Evolutionary conservation across 2,329 filamentous ascomycete species (phyloP), one percentile per base, ranked within the genome.

Genomic region (Aspergillus sp.): DNA sequence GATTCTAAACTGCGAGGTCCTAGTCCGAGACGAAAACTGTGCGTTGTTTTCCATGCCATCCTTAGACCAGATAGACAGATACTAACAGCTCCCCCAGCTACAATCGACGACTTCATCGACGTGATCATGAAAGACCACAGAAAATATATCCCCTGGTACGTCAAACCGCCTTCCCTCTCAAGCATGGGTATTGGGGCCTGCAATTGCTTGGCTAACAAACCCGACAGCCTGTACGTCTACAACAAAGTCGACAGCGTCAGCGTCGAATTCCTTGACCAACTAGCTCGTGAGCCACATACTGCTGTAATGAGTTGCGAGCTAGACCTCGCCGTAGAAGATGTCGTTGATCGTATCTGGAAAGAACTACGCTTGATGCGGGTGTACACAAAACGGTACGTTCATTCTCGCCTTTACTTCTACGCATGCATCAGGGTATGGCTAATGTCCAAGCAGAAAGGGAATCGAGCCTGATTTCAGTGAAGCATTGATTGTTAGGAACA

Each of bases 41-140:
- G 73, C 41, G 64, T 68, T 18, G 11, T 6, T 22, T 17, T n/a
- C 38, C 9, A 30, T 30, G 26, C 41, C 41, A 15, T 24, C 20
- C 13, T 24, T 20, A 15, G 17, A 11, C n/a, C 24, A 13, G 8
- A 36, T 5, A n/a, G 34, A 9, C 34, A n/a, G 9, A n/a, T 36
- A 32, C 55, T 59, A 22, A 60, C 47, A 24, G 50, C 2, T 45
- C 13, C 18, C 15, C 11, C 58, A 85, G 91, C 89, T 41, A 98
- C 95, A 1, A 92, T 99, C 36, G 95, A 99, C 78, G 93, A 99
- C 76, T 90, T 99, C 75, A 99, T 99, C 78, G 95, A 99, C 75
- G 92, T 97, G 60, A 97, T 99, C 77, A 98, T 98, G 93, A 96
- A 95, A 76, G 91, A 97, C 72, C 95, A 99, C 80, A 83, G 95